Evolutionary conservation across 768 basidiomycete genomes (phyloP).

Genomic region (Hortiboletus campestris): DNA sequence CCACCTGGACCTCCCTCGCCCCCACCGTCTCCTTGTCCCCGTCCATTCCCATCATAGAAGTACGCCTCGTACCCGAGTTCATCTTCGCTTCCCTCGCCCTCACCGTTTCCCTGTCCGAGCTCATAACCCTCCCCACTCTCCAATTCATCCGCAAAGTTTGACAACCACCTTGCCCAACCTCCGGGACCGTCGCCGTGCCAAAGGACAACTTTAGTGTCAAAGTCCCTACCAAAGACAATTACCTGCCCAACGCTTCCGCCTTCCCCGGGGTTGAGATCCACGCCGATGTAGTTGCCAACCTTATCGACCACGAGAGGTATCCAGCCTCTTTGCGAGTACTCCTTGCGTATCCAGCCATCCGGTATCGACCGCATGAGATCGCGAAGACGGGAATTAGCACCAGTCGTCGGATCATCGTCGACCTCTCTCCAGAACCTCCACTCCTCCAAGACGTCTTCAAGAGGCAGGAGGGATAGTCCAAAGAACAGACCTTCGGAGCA

Average conservation of each 20-base stretch:
- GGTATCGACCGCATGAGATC: conserved; percentile 88
- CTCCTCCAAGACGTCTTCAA: conserved; percentile 92
- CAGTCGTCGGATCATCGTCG: conserved; percentile 83
- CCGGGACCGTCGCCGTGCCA: conserved; percentile 87
- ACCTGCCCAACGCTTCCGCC: conserved; percentile 83
- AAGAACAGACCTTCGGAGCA: conserved; percentile 93
- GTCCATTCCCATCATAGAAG: conserved; percentile 76
- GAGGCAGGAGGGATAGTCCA: conserved; percentile 87
- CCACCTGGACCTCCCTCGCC: conserved; percentile 71
- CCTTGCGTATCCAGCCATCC: conserved; percentile 80
- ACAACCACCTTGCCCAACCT: conserved; percentile 96
- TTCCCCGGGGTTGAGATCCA: conserved; percentile 88
- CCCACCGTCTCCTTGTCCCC: conserved; percentile 76
- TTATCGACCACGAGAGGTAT: conserved; percentile 93
- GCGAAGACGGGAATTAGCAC: conserved; percentile 69
- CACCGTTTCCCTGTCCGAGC: conserved; percentile 53
- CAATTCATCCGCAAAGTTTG: conserved; percentile 86
- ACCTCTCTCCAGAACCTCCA: conserved; percentile 97
- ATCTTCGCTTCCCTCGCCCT: conserved; percentile 78
- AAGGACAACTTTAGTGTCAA: conserved; percentile 95
- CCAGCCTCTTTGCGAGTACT: conserved; percentile 96
- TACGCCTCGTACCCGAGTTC: conserved; percentile 84
- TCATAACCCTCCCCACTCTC: conserved; percentile 90
- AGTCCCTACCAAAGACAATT: conserved; percentile 98
- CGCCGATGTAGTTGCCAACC: conserved; percentile 93